These are phyloP conservation scores for Simplicillium aogashimaense DNA, from an alignment of 2,329 filamentous ascomycete genomes.

Conservation along the genomic window DNA sequence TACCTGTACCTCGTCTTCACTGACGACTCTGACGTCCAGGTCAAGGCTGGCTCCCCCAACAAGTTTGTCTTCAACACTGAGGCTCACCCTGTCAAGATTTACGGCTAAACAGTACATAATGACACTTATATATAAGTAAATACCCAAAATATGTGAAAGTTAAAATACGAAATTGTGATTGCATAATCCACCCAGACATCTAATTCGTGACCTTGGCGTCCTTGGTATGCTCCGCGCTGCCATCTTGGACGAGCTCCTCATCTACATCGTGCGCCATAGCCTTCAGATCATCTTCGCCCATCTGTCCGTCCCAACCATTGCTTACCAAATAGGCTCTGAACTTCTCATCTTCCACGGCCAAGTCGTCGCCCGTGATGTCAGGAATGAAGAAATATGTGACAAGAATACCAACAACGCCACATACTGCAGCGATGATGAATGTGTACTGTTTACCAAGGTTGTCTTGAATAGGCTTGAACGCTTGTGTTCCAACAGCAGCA, in stretches of 20 bases:
- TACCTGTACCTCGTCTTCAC: conserved; percentile 67
- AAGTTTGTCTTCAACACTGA: conserved; percentile 41
- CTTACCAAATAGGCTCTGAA: conserved; percentile 32
- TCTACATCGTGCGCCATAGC: conserved; percentile 10
- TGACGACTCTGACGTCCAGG: conserved; percentile 44
- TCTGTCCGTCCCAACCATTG: conserved; percentile 35
- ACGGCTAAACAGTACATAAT: too few species aligned
- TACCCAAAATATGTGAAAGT: too few species aligned
- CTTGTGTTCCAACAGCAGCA: conserved; percentile 39
- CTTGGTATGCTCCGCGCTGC: too few species aligned
- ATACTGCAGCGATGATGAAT: conserved; percentile 41
- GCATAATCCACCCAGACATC: too few species aligned
- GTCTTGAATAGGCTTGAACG: conserved; percentile 34
- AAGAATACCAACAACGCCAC: conserved; percentile 33
- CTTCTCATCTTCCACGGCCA: conserved; percentile 28
- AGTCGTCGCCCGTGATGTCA: conserved; percentile 32
- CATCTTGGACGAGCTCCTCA: background rate
- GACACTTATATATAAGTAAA: too few species aligned
- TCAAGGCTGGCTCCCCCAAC: conserved; percentile 33
- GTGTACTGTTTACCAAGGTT: conserved; percentile 37
- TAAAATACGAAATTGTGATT: too few species aligned
- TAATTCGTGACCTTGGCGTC: too few species aligned
- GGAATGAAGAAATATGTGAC: conserved; percentile 38
- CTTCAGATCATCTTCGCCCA: conserved; percentile 19
- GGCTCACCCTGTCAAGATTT: conserved; percentile 29